Base-by-base conservation (phyloP, 2,329 filamentous ascomycete species). In the Coniochaeta sp. region DNA sequence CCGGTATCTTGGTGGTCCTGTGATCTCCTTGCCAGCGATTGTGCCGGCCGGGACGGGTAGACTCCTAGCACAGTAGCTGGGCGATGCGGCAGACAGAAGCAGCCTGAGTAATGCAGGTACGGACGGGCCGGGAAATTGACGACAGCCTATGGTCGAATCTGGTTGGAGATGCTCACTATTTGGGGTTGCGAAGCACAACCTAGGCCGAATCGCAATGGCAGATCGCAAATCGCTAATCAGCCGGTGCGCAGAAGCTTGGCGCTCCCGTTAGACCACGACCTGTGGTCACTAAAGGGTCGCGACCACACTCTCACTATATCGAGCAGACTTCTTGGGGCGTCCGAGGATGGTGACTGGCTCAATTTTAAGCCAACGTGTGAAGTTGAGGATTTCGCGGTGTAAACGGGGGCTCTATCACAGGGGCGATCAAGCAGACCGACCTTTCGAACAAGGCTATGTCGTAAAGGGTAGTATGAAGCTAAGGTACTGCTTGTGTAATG, bases 71-170 rank as follows among this genome's bases (percentile, higher is more conserved):
- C n/a, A n/a, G n/a, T n/a, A n/a, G 31, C 47, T 52, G 47, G 26
- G 16, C 47, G 26, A 31, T 11, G 47, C 47, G 44, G 47, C 47
- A 52, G 47, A 52, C 47, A 52, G 47, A 52, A 52, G 47, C 47
- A 52, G 47, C 22, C 47, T 52, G 47, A 52, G 47, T 34, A 22
- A 57, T 31, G 54, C 54, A 57, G 54, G 54, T 57, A 57, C 54
- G 52, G 26, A 55, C 52, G 34, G 54, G 54, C 17, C 54, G 47
- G 47, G 47, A 52, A 52, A 52, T 52, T 52, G 47, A 52, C 9
- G 47, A 52, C 47, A 52, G 47, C 47, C 47, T 52, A 52, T 52
- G 47, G 47, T 52, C 47, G 47, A n/a, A 52, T 52, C 47, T 17
- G 47, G 22, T 52, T 26, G 47, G 47, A 52, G 47, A 52, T 52